phyloP scores from a whole-genome alignment of 192 early-diverging fungal species.

The Powellomyces hirtus region DNA sequence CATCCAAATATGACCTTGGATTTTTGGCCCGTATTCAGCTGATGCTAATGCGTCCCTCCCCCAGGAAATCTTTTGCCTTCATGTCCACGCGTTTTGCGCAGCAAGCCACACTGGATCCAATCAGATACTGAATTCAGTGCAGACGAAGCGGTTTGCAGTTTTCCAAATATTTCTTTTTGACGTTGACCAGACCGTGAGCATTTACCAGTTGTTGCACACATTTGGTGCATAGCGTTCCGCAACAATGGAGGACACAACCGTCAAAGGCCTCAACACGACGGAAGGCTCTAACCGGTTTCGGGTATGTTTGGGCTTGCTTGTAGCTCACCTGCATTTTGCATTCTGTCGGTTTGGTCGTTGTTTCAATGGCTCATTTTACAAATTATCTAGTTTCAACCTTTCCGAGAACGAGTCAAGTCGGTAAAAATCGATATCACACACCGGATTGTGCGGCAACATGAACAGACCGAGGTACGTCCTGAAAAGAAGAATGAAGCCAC shows the following conservation, averaged over 20 bases:
- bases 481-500: neutral
- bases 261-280: constrained; percentile 60
- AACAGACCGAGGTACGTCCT: constrained; percentile 1
- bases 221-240: no score
- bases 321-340: neutral
- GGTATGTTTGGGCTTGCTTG: constrained; percentile 38
- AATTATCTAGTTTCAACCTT: constrained; percentile 67
- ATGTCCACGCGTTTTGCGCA: no score
- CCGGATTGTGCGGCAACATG: neutral
- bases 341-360: neutral
- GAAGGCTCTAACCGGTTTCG: constrained; percentile 67
- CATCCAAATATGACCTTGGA: no score
- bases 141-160: no score
- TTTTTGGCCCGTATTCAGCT: no score
- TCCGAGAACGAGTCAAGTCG: constrained; percentile 61
- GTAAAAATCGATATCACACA: constrained; percentile 69
- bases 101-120: no score
- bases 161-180: no score
- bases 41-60: no score
- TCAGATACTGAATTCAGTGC: no score
- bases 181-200: no score
- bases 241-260: constrained; percentile 17
- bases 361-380: neutral
- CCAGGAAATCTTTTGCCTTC: no score
- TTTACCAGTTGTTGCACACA: no score